phyloP scores from a whole-genome alignment of 2,329 filamentous ascomycete genomes.

The Alternaria longipes region DNA sequence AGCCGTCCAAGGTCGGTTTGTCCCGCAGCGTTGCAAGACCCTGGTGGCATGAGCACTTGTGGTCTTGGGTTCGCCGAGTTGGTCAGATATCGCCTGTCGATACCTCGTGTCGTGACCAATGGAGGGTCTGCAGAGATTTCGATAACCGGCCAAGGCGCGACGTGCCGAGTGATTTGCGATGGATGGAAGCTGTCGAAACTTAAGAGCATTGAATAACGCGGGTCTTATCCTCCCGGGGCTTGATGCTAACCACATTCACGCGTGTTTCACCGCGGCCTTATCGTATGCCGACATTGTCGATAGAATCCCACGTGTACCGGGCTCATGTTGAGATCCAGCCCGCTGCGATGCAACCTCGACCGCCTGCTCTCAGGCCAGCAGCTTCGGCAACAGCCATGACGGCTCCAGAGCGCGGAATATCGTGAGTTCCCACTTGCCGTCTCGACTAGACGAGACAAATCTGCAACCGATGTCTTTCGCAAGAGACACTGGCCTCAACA shows the following conservation, averaged over 20 bases:
- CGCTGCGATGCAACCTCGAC: conserved; percentile 33
- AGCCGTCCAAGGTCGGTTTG: conserved; percentile 26
- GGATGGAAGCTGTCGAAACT: conserved; percentile 14
- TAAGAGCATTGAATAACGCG: conserved; percentile 9
- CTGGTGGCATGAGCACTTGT: conserved; percentile 17
- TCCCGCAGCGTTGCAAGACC: conserved; percentile 32
- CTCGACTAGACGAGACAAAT: conserved; percentile 39
- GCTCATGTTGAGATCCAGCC: conserved; percentile 12
- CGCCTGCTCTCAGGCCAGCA: conserved; percentile 26
- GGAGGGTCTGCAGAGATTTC: conserved; percentile 18
- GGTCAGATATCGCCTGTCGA: conserved; percentile 5
- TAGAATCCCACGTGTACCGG: conserved; percentile 14
- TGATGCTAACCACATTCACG: conserved; percentile 14
- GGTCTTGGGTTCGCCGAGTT: conserved; percentile 15
- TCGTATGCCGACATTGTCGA: conserved; percentile 14
- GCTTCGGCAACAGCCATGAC: conserved; percentile 31
- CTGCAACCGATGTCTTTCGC: conserved; percentile 24
- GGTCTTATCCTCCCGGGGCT: conserved; percentile 7
- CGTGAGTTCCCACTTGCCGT: conserved; percentile 44
- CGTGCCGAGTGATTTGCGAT: conserved; percentile 14
- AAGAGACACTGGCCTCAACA: conserved; percentile 21
- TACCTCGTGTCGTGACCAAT: conserved; percentile 12
- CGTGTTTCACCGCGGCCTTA: conserved; percentile 15
- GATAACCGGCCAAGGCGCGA: conserved; percentile 17
- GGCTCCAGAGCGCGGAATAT: conserved; percentile 45